Base-by-base conservation (phyloP, 75 land plant genomes). In the Pinus tabuliformis region DNA sequence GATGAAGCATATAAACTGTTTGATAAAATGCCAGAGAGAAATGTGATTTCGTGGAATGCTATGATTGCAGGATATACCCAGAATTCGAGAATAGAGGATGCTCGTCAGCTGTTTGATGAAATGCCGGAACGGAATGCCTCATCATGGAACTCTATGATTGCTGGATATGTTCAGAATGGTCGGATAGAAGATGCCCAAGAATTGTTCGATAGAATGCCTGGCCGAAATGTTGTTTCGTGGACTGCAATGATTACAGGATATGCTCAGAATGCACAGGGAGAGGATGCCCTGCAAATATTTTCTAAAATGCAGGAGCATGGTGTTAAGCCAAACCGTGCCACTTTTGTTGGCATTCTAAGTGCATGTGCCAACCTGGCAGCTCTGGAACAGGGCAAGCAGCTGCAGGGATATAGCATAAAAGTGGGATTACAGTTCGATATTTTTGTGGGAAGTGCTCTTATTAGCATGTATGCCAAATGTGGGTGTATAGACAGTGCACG, bases 391-490 rank as follows among this genome's bases (percentile, higher is more conserved):
- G 86, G 81, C 8, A 79, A 70, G 66, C 59, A 75, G 24, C 57
- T 85, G 37, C 90, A 88, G 77, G 84, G 80, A 20, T 59, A 66
- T 77, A 78, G 66, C 6, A 77, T 72, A 16, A 80, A 82, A 77
- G 70, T 16, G 45, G 85, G 84, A 3, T 45, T 72, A 6, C 63
- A 75, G 57, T 11, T 57, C 7, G 75, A 82, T 39, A 39, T 36
- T 42, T 70, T 70, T 57, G 42, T 88, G 33, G 82, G 71, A 39
- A 85, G 73, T 78, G 80, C 87, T 33, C 60, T 88, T 6, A 37
- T 88, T 21, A 64, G 73, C 57, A 79, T 84, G 82, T 85, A 85
- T 77, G 79, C 76, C 2, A 77, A 81, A 18, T 79, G 57, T 24
- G 79, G 81, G 14, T 64, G 49, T 66, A 36, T 85, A 3, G 60